A percentile compares a stretch with the other conserved stretches of the same genome.
Evolutionary conservation across 805 yeast species (phyloP).

Genomic region (Candida qinlingensis): DNA sequence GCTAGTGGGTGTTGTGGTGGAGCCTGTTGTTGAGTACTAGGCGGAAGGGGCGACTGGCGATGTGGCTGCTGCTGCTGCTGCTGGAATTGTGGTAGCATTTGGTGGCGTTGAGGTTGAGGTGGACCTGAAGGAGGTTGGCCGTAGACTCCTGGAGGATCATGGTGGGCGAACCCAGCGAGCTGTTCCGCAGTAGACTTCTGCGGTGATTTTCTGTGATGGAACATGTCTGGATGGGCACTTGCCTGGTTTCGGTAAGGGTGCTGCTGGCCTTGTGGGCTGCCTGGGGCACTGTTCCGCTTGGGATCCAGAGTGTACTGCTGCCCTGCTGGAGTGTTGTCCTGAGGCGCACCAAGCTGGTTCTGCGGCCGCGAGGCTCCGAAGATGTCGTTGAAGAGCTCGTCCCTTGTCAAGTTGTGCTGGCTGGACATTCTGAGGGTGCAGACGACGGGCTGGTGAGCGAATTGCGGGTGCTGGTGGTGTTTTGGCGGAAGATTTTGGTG

Average conservation of each 20-base stretch:
- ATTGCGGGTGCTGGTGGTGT: no score
- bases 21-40: slow-evolving; percentile 2
- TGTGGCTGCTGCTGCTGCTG: slow-evolving; percentile 20
- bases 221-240: slow-evolving; percentile 3
- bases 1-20: background rate
- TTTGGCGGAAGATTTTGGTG: no score
- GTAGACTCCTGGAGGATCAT: background rate
- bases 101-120: slow-evolving; percentile 7
- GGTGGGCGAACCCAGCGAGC: background rate
- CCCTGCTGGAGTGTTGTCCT: no score
- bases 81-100: slow-evolving; percentile 13
- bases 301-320: no score
- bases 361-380: slow-evolving; percentile 26
- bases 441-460: background rate
- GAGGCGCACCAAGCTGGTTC: background rate
- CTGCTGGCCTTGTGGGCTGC: no score
- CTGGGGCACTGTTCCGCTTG: no score
- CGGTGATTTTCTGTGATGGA: background rate
- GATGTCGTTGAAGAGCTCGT: slow-evolving; percentile 27
- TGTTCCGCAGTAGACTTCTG: background rate
- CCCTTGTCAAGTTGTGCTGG: slow-evolving; percentile 18
- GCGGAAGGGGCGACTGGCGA: slow-evolving; percentile 1
- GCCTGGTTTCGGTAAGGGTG: background rate
- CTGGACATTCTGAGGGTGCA: slow-evolving; percentile 2
- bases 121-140: background rate